Conservation (phyloP, 352 stramenopile species). For the Phytopythium cucurbitacearum region DNA sequence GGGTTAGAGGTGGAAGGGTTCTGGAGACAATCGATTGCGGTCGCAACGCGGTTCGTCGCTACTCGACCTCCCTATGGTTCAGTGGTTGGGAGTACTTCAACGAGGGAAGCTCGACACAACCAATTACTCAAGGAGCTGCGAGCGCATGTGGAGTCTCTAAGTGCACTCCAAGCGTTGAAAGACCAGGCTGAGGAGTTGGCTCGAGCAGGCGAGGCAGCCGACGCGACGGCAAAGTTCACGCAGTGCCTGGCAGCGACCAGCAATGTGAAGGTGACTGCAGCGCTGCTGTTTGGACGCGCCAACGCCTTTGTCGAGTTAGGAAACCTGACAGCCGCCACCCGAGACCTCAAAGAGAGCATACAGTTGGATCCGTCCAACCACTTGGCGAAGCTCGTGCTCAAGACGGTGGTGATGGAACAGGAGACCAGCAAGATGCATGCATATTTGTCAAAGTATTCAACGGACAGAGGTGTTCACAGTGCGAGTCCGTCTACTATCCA, state of each 20-base stretch:
- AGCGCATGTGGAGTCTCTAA: constrained; percentile 9
- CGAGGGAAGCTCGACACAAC: not conserved
- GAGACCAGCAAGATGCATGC: constrained; percentile 12
- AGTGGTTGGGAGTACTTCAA: not conserved
- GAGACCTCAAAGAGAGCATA: constrained; percentile 15
- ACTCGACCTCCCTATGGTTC: too few species aligned
- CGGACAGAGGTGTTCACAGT: not conserved
- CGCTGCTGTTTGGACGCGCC: constrained; percentile 16
- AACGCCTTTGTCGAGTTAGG: constrained; percentile 15
- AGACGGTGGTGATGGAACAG: constrained; percentile 15
- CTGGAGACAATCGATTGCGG: constrained; percentile 16
- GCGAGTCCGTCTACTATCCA: too few species aligned
- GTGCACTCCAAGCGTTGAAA: constrained; percentile 11
- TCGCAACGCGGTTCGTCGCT: constrained; percentile 6
- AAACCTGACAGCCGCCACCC: constrained; percentile 8
- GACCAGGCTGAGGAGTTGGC: constrained; percentile 15
- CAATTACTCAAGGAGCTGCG: constrained; percentile 1
- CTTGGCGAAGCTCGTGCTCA: constrained; percentile 10
- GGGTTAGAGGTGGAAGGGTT: constrained; percentile 14
- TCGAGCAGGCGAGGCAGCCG: constrained; percentile 6
- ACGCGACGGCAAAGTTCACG: constrained; percentile 14
- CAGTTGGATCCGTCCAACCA: constrained; percentile 15
- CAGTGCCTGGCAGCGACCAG: constrained; percentile 14
- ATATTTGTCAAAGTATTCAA: constrained; percentile 7
- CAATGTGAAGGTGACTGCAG: constrained; percentile 11